Conservation (phyloP, 2,329 filamentous ascomycete species). For the Aphanocladium album region DNA sequence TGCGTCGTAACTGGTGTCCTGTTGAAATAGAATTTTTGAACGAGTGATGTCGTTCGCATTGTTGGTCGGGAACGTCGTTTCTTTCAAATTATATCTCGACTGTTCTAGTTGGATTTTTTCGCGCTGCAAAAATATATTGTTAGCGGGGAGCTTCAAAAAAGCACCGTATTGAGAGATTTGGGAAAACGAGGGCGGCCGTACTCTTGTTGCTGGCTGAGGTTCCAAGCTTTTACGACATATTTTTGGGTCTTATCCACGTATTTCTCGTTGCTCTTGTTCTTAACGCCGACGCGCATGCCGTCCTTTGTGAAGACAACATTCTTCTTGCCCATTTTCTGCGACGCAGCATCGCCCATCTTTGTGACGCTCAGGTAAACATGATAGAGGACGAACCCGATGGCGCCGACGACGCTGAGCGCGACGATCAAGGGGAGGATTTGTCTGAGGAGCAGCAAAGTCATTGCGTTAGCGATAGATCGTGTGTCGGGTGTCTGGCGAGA, state of each 20-base stretch:
- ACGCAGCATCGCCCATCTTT: slow-evolving; percentile 61
- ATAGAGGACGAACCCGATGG: slow-evolving; percentile 61
- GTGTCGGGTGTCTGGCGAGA: neutral
- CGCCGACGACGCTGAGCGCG: slow-evolving; percentile 53
- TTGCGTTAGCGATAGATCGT: neutral
- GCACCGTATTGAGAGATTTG: neutral
- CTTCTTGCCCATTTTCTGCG: slow-evolving; percentile 67
- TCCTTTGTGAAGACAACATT: slow-evolving; percentile 73
- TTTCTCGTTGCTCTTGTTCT: slow-evolving; percentile 61
- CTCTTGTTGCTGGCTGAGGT: slow-evolving; percentile 39
- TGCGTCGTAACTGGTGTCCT: neutral
- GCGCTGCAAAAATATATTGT: neutral
- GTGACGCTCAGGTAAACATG: slow-evolving; percentile 65
- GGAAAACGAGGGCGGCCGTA: slow-evolving; percentile 14
- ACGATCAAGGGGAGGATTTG: slow-evolving; percentile 60
- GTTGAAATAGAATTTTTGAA: neutral
- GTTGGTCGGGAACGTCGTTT: neutral
- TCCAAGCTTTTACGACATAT: slow-evolving; percentile 63
- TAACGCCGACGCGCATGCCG: slow-evolving; percentile 66
- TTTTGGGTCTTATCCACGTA: slow-evolving; percentile 72
- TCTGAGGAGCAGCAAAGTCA: neutral
- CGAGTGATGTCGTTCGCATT: neutral
- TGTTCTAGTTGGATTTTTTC: neutral
- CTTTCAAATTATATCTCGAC: neutral
- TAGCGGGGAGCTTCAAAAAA: neutral